A percentile compares a stretch with the other conserved stretches of the same genome.
phyloP scores from a whole-genome alignment of 768 basidiomycete species.

The Amanita muscaria region DNA sequence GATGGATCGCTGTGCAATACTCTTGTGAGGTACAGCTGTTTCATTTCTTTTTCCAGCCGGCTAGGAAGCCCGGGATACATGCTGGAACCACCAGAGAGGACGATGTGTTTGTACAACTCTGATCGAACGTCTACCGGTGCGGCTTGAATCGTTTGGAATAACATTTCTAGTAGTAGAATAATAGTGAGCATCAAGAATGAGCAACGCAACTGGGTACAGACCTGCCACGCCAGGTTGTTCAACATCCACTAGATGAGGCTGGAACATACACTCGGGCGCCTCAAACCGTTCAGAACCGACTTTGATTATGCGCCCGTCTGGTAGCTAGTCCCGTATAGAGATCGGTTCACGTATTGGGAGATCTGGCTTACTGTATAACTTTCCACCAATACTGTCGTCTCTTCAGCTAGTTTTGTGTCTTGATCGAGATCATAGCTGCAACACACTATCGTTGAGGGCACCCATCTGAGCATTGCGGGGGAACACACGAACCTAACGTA shows the following conservation, averaged over 20 bases:
- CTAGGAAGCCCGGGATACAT: conserved; percentile 99
- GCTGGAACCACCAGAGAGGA: conserved; percentile 93
- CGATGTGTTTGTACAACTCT: conserved; percentile 96
- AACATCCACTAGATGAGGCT: conserved; percentile 93
- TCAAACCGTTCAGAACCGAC: conserved; percentile 98
- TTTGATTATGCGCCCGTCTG: conserved; percentile 94
- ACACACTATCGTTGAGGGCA: no score
- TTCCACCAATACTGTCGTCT: conserved; percentile 94
- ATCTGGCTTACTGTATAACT: conserved; percentile 79
- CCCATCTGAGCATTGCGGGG: no score
- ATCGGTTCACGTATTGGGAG: no score
- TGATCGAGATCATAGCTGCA: conserved; percentile 96
- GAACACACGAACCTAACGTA: conserved; percentile 80
- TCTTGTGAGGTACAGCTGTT: conserved; percentile 92
- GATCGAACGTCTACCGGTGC: conserved; percentile 85
- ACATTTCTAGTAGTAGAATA: conserved; percentile 56
- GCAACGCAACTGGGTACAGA: conserved; percentile 17
- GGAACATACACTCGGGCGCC: conserved; percentile 99
- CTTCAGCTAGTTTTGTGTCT: conserved; percentile 87
- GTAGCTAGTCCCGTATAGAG: conserved; percentile 57
- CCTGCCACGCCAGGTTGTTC: conserved; percentile 96
- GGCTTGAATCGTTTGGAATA: conserved; percentile 90
- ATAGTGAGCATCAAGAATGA: background rate
- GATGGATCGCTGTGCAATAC: conserved; percentile 78
- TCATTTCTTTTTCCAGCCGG: conserved; percentile 98